phyloP scores from a whole-genome alignment of 805 yeast species.

The Blastobotrys muscicola region DNA sequence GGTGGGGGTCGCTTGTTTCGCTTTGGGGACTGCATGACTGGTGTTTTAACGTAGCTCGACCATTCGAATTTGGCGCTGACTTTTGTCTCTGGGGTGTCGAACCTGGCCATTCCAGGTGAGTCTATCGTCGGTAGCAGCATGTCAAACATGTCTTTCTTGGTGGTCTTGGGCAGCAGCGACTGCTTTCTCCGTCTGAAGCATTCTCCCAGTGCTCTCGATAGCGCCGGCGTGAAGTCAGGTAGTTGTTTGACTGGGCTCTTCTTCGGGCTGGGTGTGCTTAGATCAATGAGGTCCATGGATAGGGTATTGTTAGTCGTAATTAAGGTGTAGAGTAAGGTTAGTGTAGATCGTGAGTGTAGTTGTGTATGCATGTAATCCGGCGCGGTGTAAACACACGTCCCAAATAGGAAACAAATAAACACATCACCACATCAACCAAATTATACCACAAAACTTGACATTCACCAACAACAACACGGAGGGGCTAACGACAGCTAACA shows the following conservation, averaged over 20 bases:
- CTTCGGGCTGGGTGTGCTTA: slow-evolving; percentile 12
- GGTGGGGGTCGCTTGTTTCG: slow-evolving; percentile 7
- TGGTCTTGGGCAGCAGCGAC: slow-evolving; percentile 8
- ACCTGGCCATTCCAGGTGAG: neutral
- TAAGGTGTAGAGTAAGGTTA: too few relatives aligned
- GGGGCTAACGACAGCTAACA: slow-evolving; percentile 2
- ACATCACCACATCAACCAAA: neutral
- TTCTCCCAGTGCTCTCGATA: slow-evolving; percentile 14
- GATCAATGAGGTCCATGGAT: slow-evolving; percentile 11
- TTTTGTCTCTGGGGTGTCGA: slow-evolving; percentile 1
- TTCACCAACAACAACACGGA: neutral
- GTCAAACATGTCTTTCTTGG: neutral
- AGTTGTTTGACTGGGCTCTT: slow-evolving; percentile 1
- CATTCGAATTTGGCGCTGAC: neutral
- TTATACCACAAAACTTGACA: neutral
- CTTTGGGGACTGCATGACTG: slow-evolving; percentile 1
- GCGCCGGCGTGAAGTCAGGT: slow-evolving; percentile 15
- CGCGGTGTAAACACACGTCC: neutral
- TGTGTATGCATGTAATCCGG: too few relatives aligned
- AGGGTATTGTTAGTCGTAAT: neutral
- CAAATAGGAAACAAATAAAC: slow-evolving; percentile 2
- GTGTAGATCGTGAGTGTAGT: too few relatives aligned
- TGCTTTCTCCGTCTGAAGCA: slow-evolving; percentile 12
- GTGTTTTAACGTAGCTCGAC: slow-evolving; percentile 1
- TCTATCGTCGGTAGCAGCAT: neutral